Evolutionary conservation across 164 flowering plant species (phyloP).

Genomic region (Magnolia changhungtana): DNA sequence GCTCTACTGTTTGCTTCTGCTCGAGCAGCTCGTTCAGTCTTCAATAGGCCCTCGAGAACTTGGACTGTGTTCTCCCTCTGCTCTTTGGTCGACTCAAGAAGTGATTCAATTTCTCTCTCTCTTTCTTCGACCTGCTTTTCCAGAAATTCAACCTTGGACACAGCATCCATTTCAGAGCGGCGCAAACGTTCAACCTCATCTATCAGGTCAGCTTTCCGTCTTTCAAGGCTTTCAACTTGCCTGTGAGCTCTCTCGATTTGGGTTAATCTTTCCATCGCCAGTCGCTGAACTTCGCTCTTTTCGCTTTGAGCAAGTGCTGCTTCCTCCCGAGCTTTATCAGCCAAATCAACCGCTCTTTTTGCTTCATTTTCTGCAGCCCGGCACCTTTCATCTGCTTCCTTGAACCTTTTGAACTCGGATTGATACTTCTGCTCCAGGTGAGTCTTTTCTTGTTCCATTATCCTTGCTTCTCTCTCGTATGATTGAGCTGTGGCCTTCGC

Average conservation of each 20-base stretch:
- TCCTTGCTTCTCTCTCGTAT: constrained; percentile 68
- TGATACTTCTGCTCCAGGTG: constrained; percentile 70
- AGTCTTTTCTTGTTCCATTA: constrained; percentile 68
- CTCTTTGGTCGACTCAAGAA: constrained; percentile 71
- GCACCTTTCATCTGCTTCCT: constrained; percentile 79
- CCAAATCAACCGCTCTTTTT: constrained; percentile 73
- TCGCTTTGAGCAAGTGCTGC: constrained; percentile 69
- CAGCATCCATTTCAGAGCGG: constrained; percentile 65
- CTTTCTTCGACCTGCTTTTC: constrained; percentile 83
- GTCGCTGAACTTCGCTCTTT: constrained; percentile 57
- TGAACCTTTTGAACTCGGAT: constrained; percentile 71
- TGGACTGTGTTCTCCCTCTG: constrained; percentile 76
- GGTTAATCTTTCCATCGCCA: constrained; percentile 80
- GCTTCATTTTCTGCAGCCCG: constrained; percentile 80
- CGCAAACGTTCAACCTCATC: constrained; percentile 52
- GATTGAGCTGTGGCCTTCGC: constrained; percentile 61
- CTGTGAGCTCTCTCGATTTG: constrained; percentile 81
- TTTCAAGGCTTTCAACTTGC: constrained; percentile 65
- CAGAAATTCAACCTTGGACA: constrained; percentile 52
- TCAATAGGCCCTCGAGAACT: constrained; percentile 69
- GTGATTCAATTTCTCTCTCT: constrained; percentile 75
- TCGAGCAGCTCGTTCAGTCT: constrained; percentile 69
- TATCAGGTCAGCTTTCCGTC: constrained; percentile 51
- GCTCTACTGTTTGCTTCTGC: constrained; percentile 77
- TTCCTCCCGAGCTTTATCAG: constrained; percentile 80